phyloP scores from a whole-genome alignment of 768 basidiomycete genomes.

The Boletus pseudopeckii region DNA sequence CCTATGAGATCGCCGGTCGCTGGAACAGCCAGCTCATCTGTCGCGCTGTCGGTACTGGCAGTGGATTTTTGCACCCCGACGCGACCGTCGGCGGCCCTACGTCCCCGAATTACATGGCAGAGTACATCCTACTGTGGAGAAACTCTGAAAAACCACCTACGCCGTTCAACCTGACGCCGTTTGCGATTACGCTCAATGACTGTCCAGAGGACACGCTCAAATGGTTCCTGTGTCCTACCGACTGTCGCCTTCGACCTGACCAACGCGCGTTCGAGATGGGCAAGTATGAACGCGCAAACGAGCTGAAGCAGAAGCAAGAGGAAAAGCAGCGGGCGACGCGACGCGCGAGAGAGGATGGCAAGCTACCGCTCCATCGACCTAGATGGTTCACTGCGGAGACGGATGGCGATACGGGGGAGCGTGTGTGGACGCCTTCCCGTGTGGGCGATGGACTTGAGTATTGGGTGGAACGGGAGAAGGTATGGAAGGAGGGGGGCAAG shows the following conservation, averaged over 20 bases:
- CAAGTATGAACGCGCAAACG: slow-evolving; percentile 79
- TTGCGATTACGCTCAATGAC: slow-evolving; percentile 89
- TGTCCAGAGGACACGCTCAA: slow-evolving; percentile 67
- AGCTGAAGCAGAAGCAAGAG: slow-evolving; percentile 75
- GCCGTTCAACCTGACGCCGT: slow-evolving; percentile 95
- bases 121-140: slow-evolving; percentile 87
- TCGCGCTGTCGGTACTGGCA: slow-evolving; percentile 59
- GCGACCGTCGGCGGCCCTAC: slow-evolving; percentile 47
- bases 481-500: slow-evolving; percentile 43
- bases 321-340: slow-evolving; percentile 74
- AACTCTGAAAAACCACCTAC: slow-evolving; percentile 81
- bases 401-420: slow-evolving; percentile 86
- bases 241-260: slow-evolving; percentile 89
- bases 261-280: slow-evolving; percentile 94
- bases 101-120: slow-evolving; percentile 47
- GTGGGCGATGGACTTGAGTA: slow-evolving; percentile 62
- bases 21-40: slow-evolving; percentile 97
- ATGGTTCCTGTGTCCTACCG: slow-evolving; percentile 80
- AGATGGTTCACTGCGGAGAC: slow-evolving; percentile 85
- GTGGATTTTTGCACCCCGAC: slow-evolving; percentile 69
- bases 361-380: slow-evolving; percentile 66
- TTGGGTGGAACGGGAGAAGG: slow-evolving; percentile 75
- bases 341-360: slow-evolving; percentile 70
- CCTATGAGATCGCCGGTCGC: slow-evolving; percentile 88
- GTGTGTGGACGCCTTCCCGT: slow-evolving; percentile 76